These are phyloP conservation scores for Colletotrichum limetticola DNA, from an alignment of 2,329 filamentous ascomycete species.

Conservation along the genomic window DNA sequence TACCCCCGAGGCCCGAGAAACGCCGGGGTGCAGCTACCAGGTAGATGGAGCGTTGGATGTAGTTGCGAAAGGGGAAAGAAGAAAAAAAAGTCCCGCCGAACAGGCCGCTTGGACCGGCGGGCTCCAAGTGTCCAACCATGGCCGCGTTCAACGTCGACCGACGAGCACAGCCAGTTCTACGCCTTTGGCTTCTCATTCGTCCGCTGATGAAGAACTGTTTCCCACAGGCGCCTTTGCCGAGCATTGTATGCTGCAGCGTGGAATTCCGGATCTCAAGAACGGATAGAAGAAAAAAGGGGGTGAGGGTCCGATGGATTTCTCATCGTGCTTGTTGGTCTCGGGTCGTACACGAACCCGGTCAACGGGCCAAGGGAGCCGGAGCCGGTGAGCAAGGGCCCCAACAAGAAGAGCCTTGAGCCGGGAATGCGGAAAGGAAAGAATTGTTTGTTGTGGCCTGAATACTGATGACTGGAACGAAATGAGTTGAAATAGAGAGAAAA, in stretches of 20 bases:
- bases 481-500: neutral
- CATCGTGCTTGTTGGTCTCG: conserved; percentile 18
- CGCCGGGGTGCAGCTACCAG: conserved; percentile 12
- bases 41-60: conserved; percentile 17
- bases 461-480: neutral
- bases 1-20: conserved; percentile 23
- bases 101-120: neutral
- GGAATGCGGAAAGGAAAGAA: neutral
- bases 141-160: neutral
- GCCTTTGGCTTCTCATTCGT: neutral
- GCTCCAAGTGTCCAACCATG: neutral
- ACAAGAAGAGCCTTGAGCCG: neutral
- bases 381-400: conserved; percentile 13
- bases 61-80: neutral
- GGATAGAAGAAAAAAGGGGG: neutral
- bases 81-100: conserved; percentile 4
- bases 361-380: conserved; percentile 26
- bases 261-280: conserved; percentile 5
- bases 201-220: neutral
- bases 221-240: neutral
- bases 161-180: neutral
- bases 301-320: neutral
- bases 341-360: conserved; percentile 22
- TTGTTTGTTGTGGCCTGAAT: neutral
- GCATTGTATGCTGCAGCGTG: neutral